These are phyloP conservation scores for Macrolepiota fuliginosa DNA, from an alignment of 768 basidiomycete genomes.

Conservation along the genomic window DNA sequence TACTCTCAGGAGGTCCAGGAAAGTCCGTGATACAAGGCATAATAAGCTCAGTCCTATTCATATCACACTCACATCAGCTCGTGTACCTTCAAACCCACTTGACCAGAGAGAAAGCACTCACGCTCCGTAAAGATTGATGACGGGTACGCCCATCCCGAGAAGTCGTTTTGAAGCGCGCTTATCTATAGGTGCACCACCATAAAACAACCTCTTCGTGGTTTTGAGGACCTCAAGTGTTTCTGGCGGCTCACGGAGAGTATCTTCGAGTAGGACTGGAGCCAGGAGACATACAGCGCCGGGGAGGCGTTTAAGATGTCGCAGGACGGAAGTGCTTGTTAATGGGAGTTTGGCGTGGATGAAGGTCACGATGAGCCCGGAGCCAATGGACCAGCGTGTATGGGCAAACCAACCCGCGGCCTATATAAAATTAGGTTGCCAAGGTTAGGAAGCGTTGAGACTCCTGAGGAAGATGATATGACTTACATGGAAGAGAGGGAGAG, in stretches of 20 bases:
- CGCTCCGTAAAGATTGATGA: constrained; percentile 12
- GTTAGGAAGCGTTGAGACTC: no score
- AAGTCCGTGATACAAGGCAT: constrained; percentile 7
- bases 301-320: constrained; percentile 17
- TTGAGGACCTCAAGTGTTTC: constrained; percentile 9
- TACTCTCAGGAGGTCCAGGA: constrained; percentile 2
- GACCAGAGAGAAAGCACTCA: not conserved
- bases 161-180: constrained; percentile 11
- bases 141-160: constrained; percentile 5
- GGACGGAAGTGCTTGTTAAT: constrained; percentile 11
- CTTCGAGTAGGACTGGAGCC: constrained; percentile 19
- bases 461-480: not conserved
- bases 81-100: not conserved
- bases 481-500: constrained; percentile 22
- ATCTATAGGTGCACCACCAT: constrained; percentile 16
- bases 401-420: constrained; percentile 16
- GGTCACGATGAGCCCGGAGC: constrained; percentile 2
- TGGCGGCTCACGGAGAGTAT: constrained; percentile 12
- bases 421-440: not conserved
- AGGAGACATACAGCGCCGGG: constrained; percentile 12
- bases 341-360: constrained; percentile 16
- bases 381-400: constrained; percentile 14
- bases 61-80: not conserved
- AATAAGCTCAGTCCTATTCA: constrained; percentile 19
- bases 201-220: constrained; percentile 10